Evolutionary conservation across 768 basidiomycete species (phyloP).

Genomic region (Amanita pallidorosea): DNA sequence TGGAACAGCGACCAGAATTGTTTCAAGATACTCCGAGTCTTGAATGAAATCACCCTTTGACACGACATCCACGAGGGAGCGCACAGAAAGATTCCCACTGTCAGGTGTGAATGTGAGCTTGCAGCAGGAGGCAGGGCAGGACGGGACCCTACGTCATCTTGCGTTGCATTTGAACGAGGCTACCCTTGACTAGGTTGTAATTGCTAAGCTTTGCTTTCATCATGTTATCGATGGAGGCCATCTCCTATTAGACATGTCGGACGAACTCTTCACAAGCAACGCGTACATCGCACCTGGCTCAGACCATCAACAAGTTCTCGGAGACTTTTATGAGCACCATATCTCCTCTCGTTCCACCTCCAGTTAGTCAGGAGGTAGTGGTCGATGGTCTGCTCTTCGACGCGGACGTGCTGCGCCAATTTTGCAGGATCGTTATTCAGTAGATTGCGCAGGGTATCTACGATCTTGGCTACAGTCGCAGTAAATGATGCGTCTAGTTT

Average conservation of each 20-base stretch:
- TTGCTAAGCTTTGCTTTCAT: slow-evolving; percentile 87
- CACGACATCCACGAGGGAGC: slow-evolving; percentile 79
- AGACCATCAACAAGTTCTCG: slow-evolving; percentile 79
- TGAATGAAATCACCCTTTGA: slow-evolving; percentile 71
- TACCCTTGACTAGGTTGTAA: slow-evolving; percentile 92
- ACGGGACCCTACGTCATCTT: slow-evolving; percentile 66
- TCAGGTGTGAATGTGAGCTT: slow-evolving; percentile 5
- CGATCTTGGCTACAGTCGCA: slow-evolving; percentile 77
- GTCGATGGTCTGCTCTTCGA: slow-evolving; percentile 74
- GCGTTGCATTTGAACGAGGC: slow-evolving; percentile 83
- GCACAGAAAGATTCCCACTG: slow-evolving; percentile 92
- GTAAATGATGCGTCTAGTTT: slow-evolving; percentile 90
- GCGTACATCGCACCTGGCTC: slow-evolving; percentile 51
- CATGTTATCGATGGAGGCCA: slow-evolving; percentile 86
- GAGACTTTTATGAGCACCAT: slow-evolving; percentile 72
- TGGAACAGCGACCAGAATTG: slow-evolving; percentile 86
- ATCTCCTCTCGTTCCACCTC: slow-evolving; percentile 93
- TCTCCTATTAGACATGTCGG: slow-evolving; percentile 52
- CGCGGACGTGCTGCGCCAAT: slow-evolving; percentile 62
- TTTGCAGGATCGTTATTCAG: slow-evolving; percentile 79
- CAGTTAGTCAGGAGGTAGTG: slow-evolving; percentile 72
- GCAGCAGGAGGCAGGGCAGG: neutral
- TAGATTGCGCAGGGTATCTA: slow-evolving; percentile 87
- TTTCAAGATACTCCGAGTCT: slow-evolving; percentile 92
- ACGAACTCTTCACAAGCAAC: neutral